A percentile compares a stretch with the other conserved stretches of the same genome.
Conservation (phyloP, 106 monocot species). For the Posidonia australis region DNA sequence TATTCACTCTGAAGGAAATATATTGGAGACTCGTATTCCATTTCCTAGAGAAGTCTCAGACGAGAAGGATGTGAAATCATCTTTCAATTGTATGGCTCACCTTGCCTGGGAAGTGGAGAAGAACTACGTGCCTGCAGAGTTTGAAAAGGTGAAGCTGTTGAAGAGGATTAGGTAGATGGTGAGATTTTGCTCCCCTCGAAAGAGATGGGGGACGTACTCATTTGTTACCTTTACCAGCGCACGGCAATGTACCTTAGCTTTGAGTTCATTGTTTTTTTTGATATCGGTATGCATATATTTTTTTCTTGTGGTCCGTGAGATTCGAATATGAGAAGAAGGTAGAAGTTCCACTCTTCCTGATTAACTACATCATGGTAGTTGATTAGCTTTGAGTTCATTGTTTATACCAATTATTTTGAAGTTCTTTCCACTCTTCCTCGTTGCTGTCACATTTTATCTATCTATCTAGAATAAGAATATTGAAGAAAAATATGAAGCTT, state of each 20-base stretch:
- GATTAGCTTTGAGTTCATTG: too few species aligned
- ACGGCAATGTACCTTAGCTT: neutral
- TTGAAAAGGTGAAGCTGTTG: slow-evolving; percentile 54
- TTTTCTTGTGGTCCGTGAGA: too few species aligned
- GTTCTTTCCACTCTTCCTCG: too few species aligned
- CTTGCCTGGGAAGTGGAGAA: slow-evolving; percentile 96
- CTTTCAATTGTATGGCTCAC: slow-evolving; percentile 91
- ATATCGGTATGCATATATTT: neutral
- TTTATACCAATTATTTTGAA: too few species aligned
- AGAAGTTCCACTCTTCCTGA: too few species aligned
- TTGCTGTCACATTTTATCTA: too few species aligned
- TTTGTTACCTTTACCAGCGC: neutral
- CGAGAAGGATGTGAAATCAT: slow-evolving; percentile 83
- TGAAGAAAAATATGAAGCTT: too few species aligned
- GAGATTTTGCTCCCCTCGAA: neutral
- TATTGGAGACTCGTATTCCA: slow-evolving; percentile 63
- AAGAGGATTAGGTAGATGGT: slow-evolving; percentile 53
- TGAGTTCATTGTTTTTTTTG: neutral
- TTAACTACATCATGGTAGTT: too few species aligned
- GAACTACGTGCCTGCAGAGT: slow-evolving; percentile 41
- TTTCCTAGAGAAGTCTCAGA: slow-evolving; percentile 78
- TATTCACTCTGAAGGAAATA: slow-evolving; percentile 32
- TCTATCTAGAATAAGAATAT: too few species aligned
- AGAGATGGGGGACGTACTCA: neutral
- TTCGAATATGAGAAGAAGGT: too few species aligned